Evolutionary conservation across 495 filamentous ascomycete genomes (phyloP), one percentile per base, ranked within the genome.

Genomic region (Pyronema omphalodes): DNA sequence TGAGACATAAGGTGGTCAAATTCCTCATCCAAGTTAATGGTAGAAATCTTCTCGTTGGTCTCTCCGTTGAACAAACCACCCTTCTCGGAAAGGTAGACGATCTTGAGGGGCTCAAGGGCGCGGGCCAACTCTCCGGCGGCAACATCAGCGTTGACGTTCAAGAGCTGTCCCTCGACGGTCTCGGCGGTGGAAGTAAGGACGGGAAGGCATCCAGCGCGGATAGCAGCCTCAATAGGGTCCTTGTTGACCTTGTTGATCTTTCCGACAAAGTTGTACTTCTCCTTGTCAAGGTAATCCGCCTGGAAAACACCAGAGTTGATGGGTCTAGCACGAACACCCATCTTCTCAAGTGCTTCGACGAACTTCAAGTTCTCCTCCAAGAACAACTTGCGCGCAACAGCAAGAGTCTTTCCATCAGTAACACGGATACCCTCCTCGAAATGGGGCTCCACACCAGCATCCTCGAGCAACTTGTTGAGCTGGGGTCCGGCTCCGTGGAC

Each of bases 101-200:
- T 93, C 80, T 98, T 98, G 60, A 96, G 71, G 34, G 91, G 91
- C 70, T 96, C 84, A 55, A 98, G 70, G 53, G 84, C 77, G 48
- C 84, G 79, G 39, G 91, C 91, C 48, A 98, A 71, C 68, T 95
- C 93, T 60, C 87, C 89, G 34, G 91, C 91, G 23, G 89, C 89
- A 47, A 95, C 87, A 67, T 98, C 91, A 50, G 91, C 91, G 66
- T 98, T 98, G 68, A 98, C 91, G 61, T 98, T 98, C 44, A 98
- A 73, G 14, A 96, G 82, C 70, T 95, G 91, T 11, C 93, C 93
- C 56, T 93, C 87, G 49, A 78, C 75, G 41, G 84, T 88, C 72
- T 96, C 93, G 8, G 89, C 93, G 84, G 95, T 95, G 44, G 88
- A 95, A 14, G 91, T 94, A 60, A 98, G 72, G 57, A 98, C 88